Evolutionary conservation across 768 basidiomycete species (phyloP).

Genomic region (Mycena alexandri): DNA sequence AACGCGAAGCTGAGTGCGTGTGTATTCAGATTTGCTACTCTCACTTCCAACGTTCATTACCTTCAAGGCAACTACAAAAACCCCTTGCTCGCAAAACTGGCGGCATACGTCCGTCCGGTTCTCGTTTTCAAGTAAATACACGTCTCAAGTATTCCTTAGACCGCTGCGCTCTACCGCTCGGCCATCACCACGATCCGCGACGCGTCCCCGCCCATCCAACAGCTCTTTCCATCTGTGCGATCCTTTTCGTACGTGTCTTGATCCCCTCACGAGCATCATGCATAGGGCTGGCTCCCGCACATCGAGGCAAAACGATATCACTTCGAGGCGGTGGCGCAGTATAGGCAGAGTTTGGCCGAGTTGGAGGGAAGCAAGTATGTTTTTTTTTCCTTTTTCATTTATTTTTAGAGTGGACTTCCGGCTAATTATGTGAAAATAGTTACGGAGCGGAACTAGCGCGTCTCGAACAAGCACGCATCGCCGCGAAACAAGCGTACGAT

Average conservation of each 20-base stretch:
- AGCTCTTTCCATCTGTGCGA: slow-evolving; percentile 68
- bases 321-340: slow-evolving; percentile 91
- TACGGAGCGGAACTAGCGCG: slow-evolving; percentile 92
- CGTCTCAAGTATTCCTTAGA: slow-evolving; percentile 46
- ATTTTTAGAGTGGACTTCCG: slow-evolving; percentile 10
- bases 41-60: slow-evolving; percentile 33
- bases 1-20: slow-evolving; percentile 83
- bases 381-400: slow-evolving; percentile 5
- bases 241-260: slow-evolving; percentile 7
- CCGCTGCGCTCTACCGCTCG: slow-evolving; percentile 73
- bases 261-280: slow-evolving; percentile 3
- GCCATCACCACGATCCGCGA: slow-evolving; percentile 60
- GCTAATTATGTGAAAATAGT: slow-evolving; percentile 52
- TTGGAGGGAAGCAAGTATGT: slow-evolving; percentile 78
- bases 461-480: slow-evolving; percentile 72
- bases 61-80: slow-evolving; percentile 78
- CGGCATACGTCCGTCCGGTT: slow-evolving; percentile 67
- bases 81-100: slow-evolving; percentile 84
- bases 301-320: slow-evolving; percentile 86
- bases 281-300: slow-evolving; percentile 83
- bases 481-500: slow-evolving; percentile 80
- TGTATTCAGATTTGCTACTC: slow-evolving; percentile 16
- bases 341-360: slow-evolving; percentile 90
- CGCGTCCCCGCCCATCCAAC: slow-evolving; percentile 57
- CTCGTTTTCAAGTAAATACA: neutral